phyloP scores from a whole-genome alignment of 208 protist genomes.

The Lotmaria passim region DNA sequence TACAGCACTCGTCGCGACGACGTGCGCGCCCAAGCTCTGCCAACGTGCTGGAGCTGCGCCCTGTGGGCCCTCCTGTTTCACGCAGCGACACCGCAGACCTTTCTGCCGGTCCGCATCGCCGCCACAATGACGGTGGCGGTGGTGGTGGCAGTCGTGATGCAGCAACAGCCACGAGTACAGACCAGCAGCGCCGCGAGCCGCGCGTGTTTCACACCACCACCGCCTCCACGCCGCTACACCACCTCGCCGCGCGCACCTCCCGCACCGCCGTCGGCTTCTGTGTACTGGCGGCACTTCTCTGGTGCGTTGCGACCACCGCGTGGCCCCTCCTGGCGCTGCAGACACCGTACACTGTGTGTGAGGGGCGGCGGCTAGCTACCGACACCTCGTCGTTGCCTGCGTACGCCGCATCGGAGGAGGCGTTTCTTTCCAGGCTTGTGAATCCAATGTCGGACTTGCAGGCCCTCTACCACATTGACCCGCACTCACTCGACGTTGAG shows the following conservation, averaged over 20 bases:
- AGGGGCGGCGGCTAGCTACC: neutral
- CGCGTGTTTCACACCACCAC: slow-evolving; percentile 16
- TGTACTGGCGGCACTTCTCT: neutral
- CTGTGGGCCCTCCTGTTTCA: neutral
- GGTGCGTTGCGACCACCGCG: slow-evolving; percentile 9
- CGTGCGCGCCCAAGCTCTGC: neutral
- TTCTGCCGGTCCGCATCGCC: no score
- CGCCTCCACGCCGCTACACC: neutral
- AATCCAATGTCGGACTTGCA: slow-evolving; percentile 73
- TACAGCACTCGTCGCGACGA: neutral
- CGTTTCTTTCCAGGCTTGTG: slow-evolving; percentile 55
- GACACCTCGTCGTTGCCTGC: neutral
- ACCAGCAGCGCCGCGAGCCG: neutral
- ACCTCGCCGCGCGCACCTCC: neutral
- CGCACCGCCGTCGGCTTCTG: slow-evolving; percentile 2
- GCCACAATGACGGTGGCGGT: no score
- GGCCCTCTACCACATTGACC: slow-evolving; percentile 61
- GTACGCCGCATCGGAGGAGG: slow-evolving; percentile 25
- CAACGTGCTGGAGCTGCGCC: slow-evolving; percentile 20
- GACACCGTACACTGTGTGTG: slow-evolving; percentile 5
- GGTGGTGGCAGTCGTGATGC: no score
- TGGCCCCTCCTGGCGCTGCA: slow-evolving; percentile 36
- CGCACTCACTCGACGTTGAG: slow-evolving; percentile 40
- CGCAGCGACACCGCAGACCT: neutral
- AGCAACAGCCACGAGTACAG: neutral